These are phyloP conservation scores for Endoconidiophora polonica DNA, from an alignment of 2,329 filamentous ascomycete genomes.

Conservation along the genomic window DNA sequence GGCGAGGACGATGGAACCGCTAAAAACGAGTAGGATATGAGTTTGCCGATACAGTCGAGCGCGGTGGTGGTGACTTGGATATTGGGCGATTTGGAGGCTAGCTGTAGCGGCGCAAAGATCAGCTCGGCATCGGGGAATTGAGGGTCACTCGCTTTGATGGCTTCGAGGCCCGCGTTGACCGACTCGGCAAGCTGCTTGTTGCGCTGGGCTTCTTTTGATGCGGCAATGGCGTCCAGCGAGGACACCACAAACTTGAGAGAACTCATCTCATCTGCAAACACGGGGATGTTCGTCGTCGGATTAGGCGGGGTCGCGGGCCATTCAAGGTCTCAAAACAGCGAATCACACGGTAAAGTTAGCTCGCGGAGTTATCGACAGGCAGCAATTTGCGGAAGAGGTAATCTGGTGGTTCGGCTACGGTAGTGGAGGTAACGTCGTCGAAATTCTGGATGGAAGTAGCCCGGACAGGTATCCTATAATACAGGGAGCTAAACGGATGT, in stretches of 20 bases:
- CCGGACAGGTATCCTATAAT: too few relatives aligned
- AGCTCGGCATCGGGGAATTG: constrained; percentile 77
- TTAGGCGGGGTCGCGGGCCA: neutral
- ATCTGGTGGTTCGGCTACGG: too few relatives aligned
- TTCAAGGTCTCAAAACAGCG: neutral
- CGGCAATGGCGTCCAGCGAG: constrained; percentile 78
- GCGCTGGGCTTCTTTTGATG: constrained; percentile 78
- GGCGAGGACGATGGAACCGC: constrained; percentile 32
- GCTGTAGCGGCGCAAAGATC: constrained; percentile 76
- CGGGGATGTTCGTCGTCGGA: neutral
- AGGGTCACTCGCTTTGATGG: constrained; percentile 71
- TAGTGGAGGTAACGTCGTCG: too few relatives aligned
- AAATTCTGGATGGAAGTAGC: too few relatives aligned
- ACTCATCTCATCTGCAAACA: constrained; percentile 38
- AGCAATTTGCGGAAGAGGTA: neutral
- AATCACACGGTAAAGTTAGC: neutral
- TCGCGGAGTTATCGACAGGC: neutral
- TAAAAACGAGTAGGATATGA: constrained; percentile 98
- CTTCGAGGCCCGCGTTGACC: constrained; percentile 62
- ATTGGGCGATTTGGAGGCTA: constrained; percentile 76
- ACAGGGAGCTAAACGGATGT: too few relatives aligned
- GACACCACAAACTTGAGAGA: constrained; percentile 93
- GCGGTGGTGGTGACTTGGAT: constrained; percentile 76
- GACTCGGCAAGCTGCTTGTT: constrained; percentile 72
- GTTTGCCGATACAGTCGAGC: constrained; percentile 94